Evolutionary conservation across 2,329 filamentous ascomycete species (phyloP).

Genomic region (Raffaelea arxii): DNA sequence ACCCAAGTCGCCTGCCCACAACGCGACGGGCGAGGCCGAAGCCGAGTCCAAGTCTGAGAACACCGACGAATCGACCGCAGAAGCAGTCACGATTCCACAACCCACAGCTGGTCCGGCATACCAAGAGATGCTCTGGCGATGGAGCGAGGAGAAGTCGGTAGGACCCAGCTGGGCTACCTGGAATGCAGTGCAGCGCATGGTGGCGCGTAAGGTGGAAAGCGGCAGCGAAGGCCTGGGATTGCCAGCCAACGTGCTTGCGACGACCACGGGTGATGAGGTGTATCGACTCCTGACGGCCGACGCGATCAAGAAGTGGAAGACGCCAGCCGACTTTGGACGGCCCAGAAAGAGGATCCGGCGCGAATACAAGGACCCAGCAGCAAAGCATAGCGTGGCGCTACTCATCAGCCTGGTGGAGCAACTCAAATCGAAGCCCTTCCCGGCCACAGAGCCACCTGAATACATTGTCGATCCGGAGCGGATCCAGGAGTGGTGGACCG

Average conservation of each 20-base stretch:
- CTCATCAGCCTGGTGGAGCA: slow-evolving; percentile 32
- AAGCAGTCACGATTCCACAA: slow-evolving; percentile 17
- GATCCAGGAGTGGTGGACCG: slow-evolving; percentile 43
- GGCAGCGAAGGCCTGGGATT: slow-evolving; percentile 9
- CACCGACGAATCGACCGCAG: too few species aligned
- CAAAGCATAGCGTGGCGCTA: slow-evolving; percentile 31
- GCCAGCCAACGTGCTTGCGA: too few species aligned
- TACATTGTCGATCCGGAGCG: slow-evolving; percentile 39
- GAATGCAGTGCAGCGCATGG: slow-evolving; percentile 9
- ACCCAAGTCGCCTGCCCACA: slow-evolving; percentile 40
- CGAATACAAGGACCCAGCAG: slow-evolving; percentile 31
- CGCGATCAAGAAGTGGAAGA: slow-evolving; percentile 31
- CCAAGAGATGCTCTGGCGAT: slow-evolving; percentile 39
- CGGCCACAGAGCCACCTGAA: slow-evolving; percentile 39
- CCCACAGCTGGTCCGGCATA: slow-evolving; percentile 27
- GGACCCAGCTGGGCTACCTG: slow-evolving; percentile 11
- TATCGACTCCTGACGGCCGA: slow-evolving; percentile 34
- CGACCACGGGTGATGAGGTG: slow-evolving; percentile 25
- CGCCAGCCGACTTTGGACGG: slow-evolving; percentile 20
- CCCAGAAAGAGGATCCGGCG: too few species aligned
- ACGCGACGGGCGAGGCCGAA: neutral
- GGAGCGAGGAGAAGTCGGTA: slow-evolving; percentile 27
- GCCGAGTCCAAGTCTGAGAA: too few species aligned
- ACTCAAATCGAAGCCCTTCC: slow-evolving; percentile 36
- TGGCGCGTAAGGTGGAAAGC: slow-evolving; percentile 2